phyloP scores from a whole-genome alignment of 2,329 filamentous ascomycete genomes.

The Aspergillus sojae region DNA sequence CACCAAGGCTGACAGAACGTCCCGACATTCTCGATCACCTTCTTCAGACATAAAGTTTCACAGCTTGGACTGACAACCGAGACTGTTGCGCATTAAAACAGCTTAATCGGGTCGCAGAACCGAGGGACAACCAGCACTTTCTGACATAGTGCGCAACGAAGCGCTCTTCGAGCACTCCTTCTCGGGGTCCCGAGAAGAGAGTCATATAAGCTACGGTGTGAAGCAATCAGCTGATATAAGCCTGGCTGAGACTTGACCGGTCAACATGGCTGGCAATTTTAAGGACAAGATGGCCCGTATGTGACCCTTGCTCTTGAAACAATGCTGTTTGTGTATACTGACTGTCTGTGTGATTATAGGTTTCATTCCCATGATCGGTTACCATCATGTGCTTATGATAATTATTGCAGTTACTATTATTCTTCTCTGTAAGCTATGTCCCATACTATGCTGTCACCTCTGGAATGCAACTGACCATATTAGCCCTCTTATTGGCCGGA shows the following conservation, averaged over 20 bases:
- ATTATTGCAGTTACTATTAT: conserved; percentile 93
- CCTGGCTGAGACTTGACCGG: conserved; percentile 7
- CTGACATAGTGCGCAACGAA: conserved; percentile 12
- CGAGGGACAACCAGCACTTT: neutral
- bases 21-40: neutral
- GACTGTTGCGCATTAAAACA: neutral
- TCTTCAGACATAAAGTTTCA: neutral
- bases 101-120: neutral
- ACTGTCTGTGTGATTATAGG: conserved; percentile 37
- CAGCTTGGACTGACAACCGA: neutral
- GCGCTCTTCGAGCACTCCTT: conserved; percentile 33
- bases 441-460: neutral
- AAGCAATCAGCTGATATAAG: conserved; percentile 15
- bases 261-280: conserved; percentile 35
- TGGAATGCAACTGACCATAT: conserved; percentile 26
- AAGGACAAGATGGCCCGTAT: conserved; percentile 39
- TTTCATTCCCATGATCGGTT: conserved; percentile 64
- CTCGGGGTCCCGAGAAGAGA: conserved; percentile 46
- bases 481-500: conserved; percentile 88
- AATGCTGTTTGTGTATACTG: conserved; percentile 4
- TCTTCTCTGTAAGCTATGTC: conserved; percentile 74
- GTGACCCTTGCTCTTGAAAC: conserved; percentile 15
- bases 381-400: conserved; percentile 94
- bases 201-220: conserved; percentile 19
- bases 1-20: conserved; percentile 7